Evolutionary conservation across 2,329 filamentous ascomycete genomes (phyloP).

Genomic region (Arthrobotrys conoides): DNA sequence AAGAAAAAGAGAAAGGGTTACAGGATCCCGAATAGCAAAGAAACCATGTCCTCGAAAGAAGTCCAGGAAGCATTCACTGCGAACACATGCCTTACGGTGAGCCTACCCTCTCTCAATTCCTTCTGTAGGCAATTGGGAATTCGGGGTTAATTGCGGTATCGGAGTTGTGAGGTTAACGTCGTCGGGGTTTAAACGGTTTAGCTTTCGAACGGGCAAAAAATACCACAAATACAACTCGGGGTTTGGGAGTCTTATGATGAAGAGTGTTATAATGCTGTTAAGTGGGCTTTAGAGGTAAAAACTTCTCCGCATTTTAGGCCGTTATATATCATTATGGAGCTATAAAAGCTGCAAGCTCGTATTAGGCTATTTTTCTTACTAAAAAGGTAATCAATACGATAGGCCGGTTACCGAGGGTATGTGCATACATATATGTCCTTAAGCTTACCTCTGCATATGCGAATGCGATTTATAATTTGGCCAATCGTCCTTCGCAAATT

Average conservation of each 20-base stretch:
- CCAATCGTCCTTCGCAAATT: background rate
- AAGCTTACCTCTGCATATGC: too few species aligned
- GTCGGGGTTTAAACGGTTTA: conserved; percentile 65
- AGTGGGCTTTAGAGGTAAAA: conserved; percentile 72
- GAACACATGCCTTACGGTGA: conserved; percentile 40
- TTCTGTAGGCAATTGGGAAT: background rate
- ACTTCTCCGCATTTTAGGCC: conserved; percentile 68
- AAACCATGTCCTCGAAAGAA: conserved; percentile 41
- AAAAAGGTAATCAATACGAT: background rate
- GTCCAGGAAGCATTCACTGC: conserved; percentile 48
- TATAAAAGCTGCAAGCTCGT: too few species aligned
- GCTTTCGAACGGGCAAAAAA: conserved; percentile 76
- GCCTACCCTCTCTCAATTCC: background rate
- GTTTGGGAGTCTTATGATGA: conserved; percentile 78
- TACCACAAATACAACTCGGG: conserved; percentile 81
- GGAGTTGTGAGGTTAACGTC: background rate
- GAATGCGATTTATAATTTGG: background rate
- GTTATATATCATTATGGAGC: background rate
- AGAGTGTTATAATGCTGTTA: conserved; percentile 74
- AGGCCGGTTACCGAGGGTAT: conserved; percentile 61
- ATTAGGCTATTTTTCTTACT: too few species aligned
- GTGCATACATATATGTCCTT: background rate
- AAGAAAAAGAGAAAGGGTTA: background rate
- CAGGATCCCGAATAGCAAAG: conserved; percentile 7
- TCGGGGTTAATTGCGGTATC: background rate